Conservation (phyloP, 116 monocot species). For the Phalaenopsis hybrid region DNA sequence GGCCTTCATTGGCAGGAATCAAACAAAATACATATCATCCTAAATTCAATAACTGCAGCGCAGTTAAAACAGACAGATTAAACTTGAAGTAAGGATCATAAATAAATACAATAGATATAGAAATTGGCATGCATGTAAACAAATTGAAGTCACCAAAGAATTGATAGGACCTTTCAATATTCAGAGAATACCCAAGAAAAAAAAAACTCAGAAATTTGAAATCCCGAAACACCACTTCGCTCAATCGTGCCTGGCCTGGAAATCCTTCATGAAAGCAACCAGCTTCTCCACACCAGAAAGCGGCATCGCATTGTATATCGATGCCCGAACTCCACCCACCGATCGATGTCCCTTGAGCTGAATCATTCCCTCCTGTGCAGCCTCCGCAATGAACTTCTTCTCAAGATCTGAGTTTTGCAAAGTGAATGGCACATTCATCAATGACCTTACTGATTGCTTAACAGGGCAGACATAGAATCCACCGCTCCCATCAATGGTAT, state of each 20-base stretch:
- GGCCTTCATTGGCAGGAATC: too few species aligned
- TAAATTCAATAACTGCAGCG: neutral
- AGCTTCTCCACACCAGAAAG: slow-evolving; percentile 85
- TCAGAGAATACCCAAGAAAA: neutral
- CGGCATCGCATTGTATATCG: slow-evolving; percentile 97
- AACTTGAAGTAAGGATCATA: neutral
- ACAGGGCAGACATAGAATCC: slow-evolving; percentile 85
- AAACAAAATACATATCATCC: neutral
- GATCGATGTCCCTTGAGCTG: slow-evolving; percentile 98
- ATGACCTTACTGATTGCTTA: slow-evolving; percentile 69
- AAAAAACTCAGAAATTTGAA: neutral
- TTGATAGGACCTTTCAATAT: neutral
- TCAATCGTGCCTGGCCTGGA: slow-evolving; percentile 85
- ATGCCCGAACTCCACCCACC: slow-evolving; percentile 88
- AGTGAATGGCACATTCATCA: slow-evolving; percentile 98
- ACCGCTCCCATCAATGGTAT: slow-evolving; percentile 72
- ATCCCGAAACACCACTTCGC: neutral
- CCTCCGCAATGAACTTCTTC: slow-evolving; percentile 91
- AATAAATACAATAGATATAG: neutral
- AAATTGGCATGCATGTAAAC: neutral
- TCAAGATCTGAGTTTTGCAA: slow-evolving; percentile 63
- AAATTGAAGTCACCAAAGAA: neutral
- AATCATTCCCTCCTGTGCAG: slow-evolving; percentile 80
- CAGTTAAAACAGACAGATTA: neutral
- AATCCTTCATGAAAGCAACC: slow-evolving; percentile 98